These are phyloP conservation scores for Phalaenopsis hybrid DNA, from an alignment of 116 monocot species.

Conservation along the genomic window DNA sequence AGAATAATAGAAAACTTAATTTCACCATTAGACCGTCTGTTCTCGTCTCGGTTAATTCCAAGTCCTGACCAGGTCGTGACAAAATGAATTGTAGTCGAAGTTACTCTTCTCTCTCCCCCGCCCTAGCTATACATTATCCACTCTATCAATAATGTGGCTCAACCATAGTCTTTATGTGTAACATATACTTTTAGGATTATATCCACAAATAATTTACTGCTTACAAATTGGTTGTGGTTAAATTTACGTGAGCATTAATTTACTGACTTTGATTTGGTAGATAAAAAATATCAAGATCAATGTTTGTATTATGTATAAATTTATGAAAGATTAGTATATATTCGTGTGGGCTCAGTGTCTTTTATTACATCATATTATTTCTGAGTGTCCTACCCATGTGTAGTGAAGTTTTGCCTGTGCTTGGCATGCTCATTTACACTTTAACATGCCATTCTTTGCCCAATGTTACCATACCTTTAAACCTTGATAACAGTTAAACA, in stretches of 20 bases:
- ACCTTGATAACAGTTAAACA: too few relatives aligned
- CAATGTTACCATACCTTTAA: too few relatives aligned
- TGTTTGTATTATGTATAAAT: neutral
- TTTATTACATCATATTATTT: neutral
- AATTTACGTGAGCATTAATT: neutral
- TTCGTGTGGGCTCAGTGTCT: neutral
- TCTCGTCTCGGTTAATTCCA: too few relatives aligned
- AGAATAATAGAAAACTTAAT: too few relatives aligned
- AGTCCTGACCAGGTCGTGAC: too few relatives aligned
- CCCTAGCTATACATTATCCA: neutral
- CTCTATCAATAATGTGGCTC: neutral
- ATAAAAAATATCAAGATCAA: neutral
- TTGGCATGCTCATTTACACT: neutral
- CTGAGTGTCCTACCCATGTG: neutral
- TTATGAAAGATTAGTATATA: neutral
- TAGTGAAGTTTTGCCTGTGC: neutral
- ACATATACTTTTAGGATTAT: neutral
- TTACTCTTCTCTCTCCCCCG: too few relatives aligned
- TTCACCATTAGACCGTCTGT: too few relatives aligned
- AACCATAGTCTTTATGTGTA: neutral
- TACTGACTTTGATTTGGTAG: neutral
- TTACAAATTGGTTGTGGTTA: neutral
- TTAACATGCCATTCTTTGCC: too few relatives aligned
- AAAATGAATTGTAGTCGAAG: too few relatives aligned
- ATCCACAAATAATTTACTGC: too few relatives aligned